Percentiles rank a stretch among this genome's conserved stretches.
Evolutionary conservation across 225 moss, liverwort and hornwort species (phyloP).

Genomic region (Climacium dendroides): DNA sequence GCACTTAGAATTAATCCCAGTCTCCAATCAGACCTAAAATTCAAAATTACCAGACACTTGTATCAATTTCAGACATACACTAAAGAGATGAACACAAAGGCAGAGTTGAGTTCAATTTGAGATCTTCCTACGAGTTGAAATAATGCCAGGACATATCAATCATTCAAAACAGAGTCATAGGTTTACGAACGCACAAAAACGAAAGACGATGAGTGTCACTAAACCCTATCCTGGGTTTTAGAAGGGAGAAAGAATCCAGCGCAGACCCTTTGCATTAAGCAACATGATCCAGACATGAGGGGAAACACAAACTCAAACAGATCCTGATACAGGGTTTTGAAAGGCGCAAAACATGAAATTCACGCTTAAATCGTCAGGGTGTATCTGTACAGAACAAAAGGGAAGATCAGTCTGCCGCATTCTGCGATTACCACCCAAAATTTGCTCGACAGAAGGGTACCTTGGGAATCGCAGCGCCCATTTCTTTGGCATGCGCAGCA

Average conservation of each 20-base stretch:
- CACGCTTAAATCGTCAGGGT: background rate
- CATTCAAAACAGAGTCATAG: background rate
- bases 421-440: background rate
- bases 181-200: background rate
- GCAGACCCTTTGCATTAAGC: background rate
- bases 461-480: constrained; percentile 60
- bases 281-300: background rate
- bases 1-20: background rate
- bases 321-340: background rate
- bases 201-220: background rate
- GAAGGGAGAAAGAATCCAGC: background rate
- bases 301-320: background rate
- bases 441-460: background rate
- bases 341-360: background rate
- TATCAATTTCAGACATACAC: background rate
- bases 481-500: constrained; percentile 68
- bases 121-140: background rate
- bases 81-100: background rate
- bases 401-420: background rate
- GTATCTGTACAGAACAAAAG: no score
- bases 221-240: background rate
- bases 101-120: background rate
- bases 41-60: background rate
- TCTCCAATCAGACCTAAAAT: background rate
- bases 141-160: background rate